Evolutionary conservation across 495 filamentous ascomycete genomes (phyloP).

Genomic region (Penicillium antarcticum): DNA sequence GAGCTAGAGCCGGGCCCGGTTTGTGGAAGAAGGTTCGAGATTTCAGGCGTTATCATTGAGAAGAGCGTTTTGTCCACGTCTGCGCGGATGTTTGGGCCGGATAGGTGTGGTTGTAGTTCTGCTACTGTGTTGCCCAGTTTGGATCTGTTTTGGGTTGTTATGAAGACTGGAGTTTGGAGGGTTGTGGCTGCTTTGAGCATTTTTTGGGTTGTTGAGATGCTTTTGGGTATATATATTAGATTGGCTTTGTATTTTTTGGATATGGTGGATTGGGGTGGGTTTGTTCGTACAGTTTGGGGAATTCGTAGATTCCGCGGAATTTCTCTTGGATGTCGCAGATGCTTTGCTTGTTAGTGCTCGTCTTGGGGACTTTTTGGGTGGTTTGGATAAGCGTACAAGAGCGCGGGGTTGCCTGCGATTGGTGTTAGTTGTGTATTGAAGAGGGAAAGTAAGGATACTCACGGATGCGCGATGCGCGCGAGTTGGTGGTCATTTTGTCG

Average conservation of each 20-base stretch:
- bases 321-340: conserved; percentile 96
- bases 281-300: conserved; percentile 64
- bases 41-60: conserved; percentile 67
- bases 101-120: conserved; percentile 54
- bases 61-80: conserved; percentile 84
- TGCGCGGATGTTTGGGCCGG: conserved; percentile 40
- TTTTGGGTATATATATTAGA: conserved; percentile 3
- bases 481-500: conserved; percentile 28
- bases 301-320: conserved; percentile 84
- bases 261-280: not conserved
- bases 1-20: conserved; percentile 4
- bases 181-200: conserved; percentile 45
- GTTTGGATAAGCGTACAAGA: conserved; percentile 52
- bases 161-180: conserved; percentile 74
- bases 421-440: conserved; percentile 15
- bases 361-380: not conserved
- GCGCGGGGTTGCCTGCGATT: conserved; percentile 57
- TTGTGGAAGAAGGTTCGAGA: conserved; percentile 31
- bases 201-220: conserved; percentile 39
- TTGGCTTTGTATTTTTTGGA: not conserved
- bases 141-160: conserved; percentile 77
- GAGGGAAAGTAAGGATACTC: not conserved
- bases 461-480: conserved; percentile 37
- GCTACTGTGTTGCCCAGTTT: conserved; percentile 75
- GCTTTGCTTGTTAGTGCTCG: conserved; percentile 42